These are phyloP conservation scores for Eustoma russellianum DNA, from an alignment of 257 asterid species.

Conservation along the genomic window DNA sequence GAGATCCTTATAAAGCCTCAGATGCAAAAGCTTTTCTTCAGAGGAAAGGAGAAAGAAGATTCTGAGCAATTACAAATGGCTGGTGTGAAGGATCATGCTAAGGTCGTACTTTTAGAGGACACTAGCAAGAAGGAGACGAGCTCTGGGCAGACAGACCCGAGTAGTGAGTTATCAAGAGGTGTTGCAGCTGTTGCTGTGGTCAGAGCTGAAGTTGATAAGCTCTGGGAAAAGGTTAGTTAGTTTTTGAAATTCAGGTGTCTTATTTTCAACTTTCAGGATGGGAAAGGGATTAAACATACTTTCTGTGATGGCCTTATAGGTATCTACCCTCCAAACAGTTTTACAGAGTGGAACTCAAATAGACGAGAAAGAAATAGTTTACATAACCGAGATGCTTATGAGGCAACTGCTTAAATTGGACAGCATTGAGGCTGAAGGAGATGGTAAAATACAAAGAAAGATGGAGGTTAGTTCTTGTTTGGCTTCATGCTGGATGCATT, in stretches of 20 bases:
- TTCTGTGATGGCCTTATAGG: conserved; percentile 27
- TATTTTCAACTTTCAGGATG: background rate
- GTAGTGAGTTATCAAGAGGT: conserved; percentile 44
- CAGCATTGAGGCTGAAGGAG: conserved; percentile 81
- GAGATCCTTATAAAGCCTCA: conserved; percentile 52
- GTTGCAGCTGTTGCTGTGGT: conserved; percentile 54
- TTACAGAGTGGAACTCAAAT: conserved; percentile 45
- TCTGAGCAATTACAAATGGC: conserved; percentile 53
- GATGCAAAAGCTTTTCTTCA: conserved; percentile 51
- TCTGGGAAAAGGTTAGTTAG: conserved; percentile 68
- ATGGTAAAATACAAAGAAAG: conserved; percentile 76
- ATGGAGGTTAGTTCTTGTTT: conserved; percentile 49
- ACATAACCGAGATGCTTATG: conserved; percentile 81
- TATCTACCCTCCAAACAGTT: conserved; percentile 58
- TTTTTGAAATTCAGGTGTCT: background rate
- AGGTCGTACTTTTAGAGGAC: conserved; percentile 54
- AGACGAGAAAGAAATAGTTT: conserved; percentile 51
- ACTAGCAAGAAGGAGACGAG: conserved; percentile 8
- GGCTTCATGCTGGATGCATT: background rate
- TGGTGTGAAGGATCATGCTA: conserved; percentile 65
- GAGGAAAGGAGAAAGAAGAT: conserved; percentile 84
- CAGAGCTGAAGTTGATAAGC: conserved; percentile 66
- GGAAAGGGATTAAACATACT: background rate
- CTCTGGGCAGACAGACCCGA: conserved; percentile 30
- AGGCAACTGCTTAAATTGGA: conserved; percentile 81